Evolutionary conservation across 129 eudicot species (phyloP).

Genomic region (Deinandra increscens): DNA sequence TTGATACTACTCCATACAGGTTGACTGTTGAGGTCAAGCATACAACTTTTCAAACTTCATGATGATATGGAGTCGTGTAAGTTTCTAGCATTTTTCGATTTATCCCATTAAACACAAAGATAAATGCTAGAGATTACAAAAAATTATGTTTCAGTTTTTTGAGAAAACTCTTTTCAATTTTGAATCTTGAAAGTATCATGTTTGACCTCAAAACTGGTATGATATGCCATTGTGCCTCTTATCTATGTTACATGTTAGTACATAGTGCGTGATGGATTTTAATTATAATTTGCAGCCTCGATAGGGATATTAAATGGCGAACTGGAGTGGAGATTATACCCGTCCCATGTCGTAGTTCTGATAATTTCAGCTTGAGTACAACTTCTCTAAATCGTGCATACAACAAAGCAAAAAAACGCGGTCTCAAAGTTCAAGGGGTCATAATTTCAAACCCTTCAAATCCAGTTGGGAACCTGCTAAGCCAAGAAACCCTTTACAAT

Average conservation of each 20-base stretch:
- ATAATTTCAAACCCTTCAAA: conserved; percentile 78
- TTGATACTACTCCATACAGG: conserved; percentile 29
- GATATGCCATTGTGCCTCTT: not conserved
- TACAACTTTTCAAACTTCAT: conserved; percentile 42
- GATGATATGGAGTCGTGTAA: conserved; percentile 32
- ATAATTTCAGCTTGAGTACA: conserved; percentile 54
- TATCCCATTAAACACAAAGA: conserved; percentile 22
- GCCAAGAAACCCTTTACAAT: conserved; percentile 58
- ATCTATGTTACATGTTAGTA: not conserved
- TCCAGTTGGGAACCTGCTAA: conserved; percentile 62
- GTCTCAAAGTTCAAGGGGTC: conserved; percentile 72
- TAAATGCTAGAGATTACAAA: conserved; percentile 14
- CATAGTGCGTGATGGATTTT: conserved; percentile 17
- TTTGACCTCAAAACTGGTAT: conserved; percentile 34
- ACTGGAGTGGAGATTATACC: conserved; percentile 83
- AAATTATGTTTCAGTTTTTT: not conserved
- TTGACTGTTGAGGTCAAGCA: conserved; percentile 45
- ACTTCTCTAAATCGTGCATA: conserved; percentile 69
- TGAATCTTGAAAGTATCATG: conserved; percentile 25
- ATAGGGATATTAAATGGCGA: conserved; percentile 87
- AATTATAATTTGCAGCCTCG: conserved; percentile 49
- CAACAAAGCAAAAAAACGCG: conserved; percentile 79
- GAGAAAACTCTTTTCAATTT: conserved; percentile 16
- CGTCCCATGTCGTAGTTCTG: conserved; percentile 90
- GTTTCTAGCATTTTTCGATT: conserved; percentile 31